Base-by-base conservation (phyloP, 345 rosid species). In the Linum trigynum region DNA sequence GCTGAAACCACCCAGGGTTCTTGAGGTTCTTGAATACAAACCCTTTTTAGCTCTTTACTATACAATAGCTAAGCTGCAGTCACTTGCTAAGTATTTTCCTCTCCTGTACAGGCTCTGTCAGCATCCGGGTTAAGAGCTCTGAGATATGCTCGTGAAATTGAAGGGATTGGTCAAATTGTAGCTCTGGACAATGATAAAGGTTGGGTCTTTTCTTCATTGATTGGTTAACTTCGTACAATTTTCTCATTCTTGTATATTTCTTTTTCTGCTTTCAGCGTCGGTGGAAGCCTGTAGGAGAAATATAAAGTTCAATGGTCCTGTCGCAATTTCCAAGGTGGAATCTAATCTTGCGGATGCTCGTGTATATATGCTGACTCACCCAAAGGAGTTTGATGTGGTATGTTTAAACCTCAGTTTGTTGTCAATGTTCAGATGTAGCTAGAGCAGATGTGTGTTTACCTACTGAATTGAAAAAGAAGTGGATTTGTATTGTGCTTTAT, bases 351-450 rank as follows among this genome's bases (percentile, higher is more conserved):
- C 90, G 61, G 99, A 95, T 85, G 94, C 97, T 70, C 96, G 97
- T 77, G 92, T 91, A 14, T 83, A 83, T 71, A 95, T 95, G 97
- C 95, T 95, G 62, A 82, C 91, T 45, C 86, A 95, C 73, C 94
- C 92, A 59, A 95, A 91, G 80, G 97, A 95, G 76, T 95, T 81
- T 76, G 99, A 95, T 72, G 86, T 86, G 91, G 99, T 95, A 87
- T 67, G 76, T 36, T 57, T 57, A 5, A 17, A 3, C 61, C 16
- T 57, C 38, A 32, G 3, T 2, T 16, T 51, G 32, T 37, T 57
- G 38, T 9, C 23, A 3, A 1, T 9, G 10, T 17, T 7, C 23
- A 17, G 56, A 23, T 23, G 32, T 23, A 23, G 32, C 32, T 23
- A 23, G 32, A 23, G 32, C 32, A 23, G 32, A 23, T 23, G 32